phyloP scores from a whole-genome alignment of 2,329 filamentous ascomycete genomes.

The Microdochium paspali region DNA sequence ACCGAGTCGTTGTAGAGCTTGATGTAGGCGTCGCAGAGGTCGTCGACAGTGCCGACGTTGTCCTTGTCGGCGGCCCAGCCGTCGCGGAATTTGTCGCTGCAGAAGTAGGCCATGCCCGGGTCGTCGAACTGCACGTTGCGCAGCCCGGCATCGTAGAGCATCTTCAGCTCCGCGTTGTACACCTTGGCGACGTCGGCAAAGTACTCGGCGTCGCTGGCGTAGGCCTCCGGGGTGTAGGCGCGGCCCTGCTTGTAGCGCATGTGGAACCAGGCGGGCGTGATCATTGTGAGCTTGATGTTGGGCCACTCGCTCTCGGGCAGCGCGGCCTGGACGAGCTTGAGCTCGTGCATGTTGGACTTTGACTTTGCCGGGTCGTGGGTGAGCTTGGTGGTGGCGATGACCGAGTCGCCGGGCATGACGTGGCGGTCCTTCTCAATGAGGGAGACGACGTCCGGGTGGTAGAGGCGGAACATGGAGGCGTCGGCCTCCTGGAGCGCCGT shows the following conservation, averaged over 20 bases:
- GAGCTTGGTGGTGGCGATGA: constrained; percentile 40
- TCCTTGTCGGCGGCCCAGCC: constrained; percentile 60
- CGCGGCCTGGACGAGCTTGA: constrained; percentile 33
- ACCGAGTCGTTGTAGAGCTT: constrained; percentile 67
- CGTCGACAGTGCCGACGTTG: constrained; percentile 59
- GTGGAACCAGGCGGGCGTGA: constrained; percentile 48
- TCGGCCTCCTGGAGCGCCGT: constrained; percentile 38
- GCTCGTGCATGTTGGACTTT: constrained; percentile 38
- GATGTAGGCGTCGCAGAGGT: constrained; percentile 68
- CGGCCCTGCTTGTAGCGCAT: constrained; percentile 43
- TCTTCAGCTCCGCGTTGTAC: constrained; percentile 52
- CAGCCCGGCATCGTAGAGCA: constrained; percentile 52
- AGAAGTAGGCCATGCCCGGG: constrained; percentile 62
- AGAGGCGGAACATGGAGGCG: constrained; percentile 40
- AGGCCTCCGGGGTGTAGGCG: constrained; percentile 47
- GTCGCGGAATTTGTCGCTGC: constrained; percentile 59
- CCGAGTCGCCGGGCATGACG: constrained; percentile 47
- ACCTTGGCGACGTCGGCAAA: constrained; percentile 57
- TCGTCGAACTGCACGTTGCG: constrained; percentile 62
- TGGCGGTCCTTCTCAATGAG: constrained; percentile 42
- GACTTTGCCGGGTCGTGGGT: constrained; percentile 29
- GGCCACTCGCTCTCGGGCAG: constrained; percentile 37
- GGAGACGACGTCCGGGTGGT: constrained; percentile 45
- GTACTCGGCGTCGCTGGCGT: constrained; percentile 49
- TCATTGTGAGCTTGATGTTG: constrained; percentile 44